Conservation (phyloP, 495 filamentous ascomycete species). For the Penicillium taxi region DNA sequence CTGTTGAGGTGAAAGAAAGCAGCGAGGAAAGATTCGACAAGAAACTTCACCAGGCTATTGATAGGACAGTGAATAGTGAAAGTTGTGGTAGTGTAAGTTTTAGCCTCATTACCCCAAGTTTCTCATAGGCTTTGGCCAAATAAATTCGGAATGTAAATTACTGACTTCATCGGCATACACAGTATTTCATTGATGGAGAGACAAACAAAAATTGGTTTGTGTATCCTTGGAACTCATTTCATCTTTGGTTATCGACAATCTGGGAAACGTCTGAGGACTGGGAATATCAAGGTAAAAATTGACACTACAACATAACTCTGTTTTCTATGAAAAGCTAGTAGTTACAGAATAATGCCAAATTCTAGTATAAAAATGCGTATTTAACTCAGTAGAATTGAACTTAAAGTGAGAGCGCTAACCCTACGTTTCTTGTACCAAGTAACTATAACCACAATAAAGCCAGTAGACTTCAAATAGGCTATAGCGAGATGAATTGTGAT, state of each 20-base stretch:
- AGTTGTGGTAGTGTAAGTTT: not conserved
- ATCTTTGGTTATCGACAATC: not conserved
- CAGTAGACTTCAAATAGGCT: too few relatives aligned
- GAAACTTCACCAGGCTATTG: not conserved
- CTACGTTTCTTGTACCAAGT: too few relatives aligned
- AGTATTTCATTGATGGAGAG: slow-evolving; percentile 1
- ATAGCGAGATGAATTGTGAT: too few relatives aligned
- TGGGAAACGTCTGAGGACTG: not conserved
- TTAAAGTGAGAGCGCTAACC: too few relatives aligned
- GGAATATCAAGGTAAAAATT: too few relatives aligned
- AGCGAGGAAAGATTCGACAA: not conserved
- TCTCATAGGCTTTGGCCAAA: not conserved
- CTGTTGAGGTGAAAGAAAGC: not conserved
- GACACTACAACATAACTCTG: too few relatives aligned
- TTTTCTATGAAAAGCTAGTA: too few relatives aligned
- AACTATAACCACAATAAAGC: too few relatives aligned
- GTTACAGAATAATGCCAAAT: too few relatives aligned
- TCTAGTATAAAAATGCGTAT: too few relatives aligned
- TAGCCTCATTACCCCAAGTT: not conserved
- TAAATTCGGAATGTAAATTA: too few relatives aligned
- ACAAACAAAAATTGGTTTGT: slow-evolving; percentile 1
- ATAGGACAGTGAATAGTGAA: not conserved
- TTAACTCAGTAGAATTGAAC: too few relatives aligned
- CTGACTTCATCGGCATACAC: not conserved
- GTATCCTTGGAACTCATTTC: slow-evolving; percentile 1